These are phyloP conservation scores for Ophiostoma sp. DNA, from an alignment of 2,329 filamentous ascomycete genomes.

Conservation along the genomic window DNA sequence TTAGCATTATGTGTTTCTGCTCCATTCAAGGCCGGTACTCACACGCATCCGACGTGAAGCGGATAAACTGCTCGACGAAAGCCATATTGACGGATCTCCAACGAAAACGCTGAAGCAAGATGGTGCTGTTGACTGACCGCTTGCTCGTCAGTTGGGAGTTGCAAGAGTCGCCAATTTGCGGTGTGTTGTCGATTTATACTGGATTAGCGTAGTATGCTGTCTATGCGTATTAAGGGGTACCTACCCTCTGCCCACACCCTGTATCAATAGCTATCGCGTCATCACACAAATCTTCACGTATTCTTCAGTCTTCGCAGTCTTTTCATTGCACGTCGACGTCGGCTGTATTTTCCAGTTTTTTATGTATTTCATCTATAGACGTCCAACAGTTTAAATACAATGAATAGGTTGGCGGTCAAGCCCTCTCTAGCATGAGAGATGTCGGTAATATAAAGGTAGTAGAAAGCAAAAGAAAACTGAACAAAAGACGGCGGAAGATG, in stretches of 20 bases:
- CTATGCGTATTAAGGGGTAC: not conserved
- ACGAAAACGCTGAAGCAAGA: not conserved
- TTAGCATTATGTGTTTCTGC: not conserved
- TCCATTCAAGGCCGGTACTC: conserved; percentile 24
- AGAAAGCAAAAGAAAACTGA: conserved; percentile 1
- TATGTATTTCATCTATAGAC: conserved; percentile 15
- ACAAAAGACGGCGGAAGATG: not conserved
- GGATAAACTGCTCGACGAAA: conserved; percentile 36
- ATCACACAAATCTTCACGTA: not conserved
- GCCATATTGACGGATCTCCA: conserved; percentile 14
- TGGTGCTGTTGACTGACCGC: not conserved
- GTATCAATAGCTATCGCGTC: not conserved
- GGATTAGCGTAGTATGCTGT: not conserved
- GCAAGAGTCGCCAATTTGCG: not conserved
- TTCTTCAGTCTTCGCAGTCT: not conserved
- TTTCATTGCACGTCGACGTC: not conserved
- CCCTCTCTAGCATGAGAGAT: conserved; percentile 2
- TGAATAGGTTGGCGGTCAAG: not conserved
- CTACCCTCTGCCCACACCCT: not conserved
- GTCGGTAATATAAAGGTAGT: not conserved
- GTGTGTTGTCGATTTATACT: not conserved
- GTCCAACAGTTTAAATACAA: conserved; percentile 1
- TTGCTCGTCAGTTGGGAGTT: not conserved
- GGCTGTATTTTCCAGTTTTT: conserved; percentile 4
- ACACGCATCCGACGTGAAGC: conserved; percentile 46